These are phyloP conservation scores for Neofusicoccum sp. DNA, from an alignment of 2,329 filamentous ascomycete genomes.

Conservation along the genomic window DNA sequence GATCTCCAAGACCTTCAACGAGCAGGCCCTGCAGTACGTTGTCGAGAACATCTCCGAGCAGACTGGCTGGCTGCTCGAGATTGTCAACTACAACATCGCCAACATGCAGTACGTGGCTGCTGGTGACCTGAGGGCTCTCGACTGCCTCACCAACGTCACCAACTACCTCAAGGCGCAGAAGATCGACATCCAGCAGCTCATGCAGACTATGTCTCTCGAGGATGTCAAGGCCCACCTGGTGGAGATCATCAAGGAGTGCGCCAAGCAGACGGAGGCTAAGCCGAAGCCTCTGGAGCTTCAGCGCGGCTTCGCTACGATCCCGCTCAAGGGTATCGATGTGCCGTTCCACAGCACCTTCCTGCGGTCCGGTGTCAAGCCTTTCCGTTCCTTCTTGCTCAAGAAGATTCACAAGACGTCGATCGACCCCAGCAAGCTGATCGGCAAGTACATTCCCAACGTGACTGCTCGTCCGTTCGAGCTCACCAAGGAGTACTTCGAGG, in stretches of 20 bases:
- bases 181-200: slow-evolving; percentile 92
- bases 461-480: slow-evolving; percentile 93
- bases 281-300: slow-evolving; percentile 84
- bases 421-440: slow-evolving; percentile 91
- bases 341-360: slow-evolving; percentile 99
- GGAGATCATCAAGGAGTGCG: slow-evolving; percentile 86
- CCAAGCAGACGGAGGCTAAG: slow-evolving; percentile 84
- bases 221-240: slow-evolving; percentile 87
- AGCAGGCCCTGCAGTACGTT: slow-evolving; percentile 93
- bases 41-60: slow-evolving; percentile 92
- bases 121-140: slow-evolving; percentile 64
- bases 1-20: slow-evolving; percentile 98
- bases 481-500: slow-evolving; percentile 98
- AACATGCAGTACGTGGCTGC: slow-evolving; percentile 70
- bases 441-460: slow-evolving; percentile 99
- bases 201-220: slow-evolving; percentile 80
- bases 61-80: slow-evolving; percentile 93
- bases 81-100: slow-evolving; percentile 89
- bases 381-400: slow-evolving; percentile 97
- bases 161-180: slow-evolving; percentile 97
- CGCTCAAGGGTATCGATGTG: slow-evolving; percentile 94
- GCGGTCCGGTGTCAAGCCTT: slow-evolving; percentile 96
- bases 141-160: slow-evolving; percentile 71
- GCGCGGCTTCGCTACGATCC: slow-evolving; percentile 95
- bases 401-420: slow-evolving; percentile 99